Evolutionary conservation across 305 asterid genomes (phyloP), one percentile per base, ranked within the genome.

Genomic region (Fraxinus greggii): DNA sequence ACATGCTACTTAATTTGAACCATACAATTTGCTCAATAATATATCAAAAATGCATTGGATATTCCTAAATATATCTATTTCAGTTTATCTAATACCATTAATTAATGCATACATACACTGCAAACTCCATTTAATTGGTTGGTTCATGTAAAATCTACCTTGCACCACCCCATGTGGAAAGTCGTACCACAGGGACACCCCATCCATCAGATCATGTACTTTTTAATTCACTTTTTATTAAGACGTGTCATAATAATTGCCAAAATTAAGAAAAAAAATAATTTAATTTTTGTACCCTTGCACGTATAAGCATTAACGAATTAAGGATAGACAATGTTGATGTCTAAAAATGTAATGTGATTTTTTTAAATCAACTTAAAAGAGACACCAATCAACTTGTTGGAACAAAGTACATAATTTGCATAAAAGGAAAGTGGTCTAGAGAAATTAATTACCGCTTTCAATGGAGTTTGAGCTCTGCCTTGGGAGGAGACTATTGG

Each of bases 91-190:
- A 70, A 70, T 70, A 19, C 42, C 38, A 69, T 13, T 70, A 13
- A 70, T 70, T 70, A 29, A 31, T 70, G 12, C 7, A 31, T 32
- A 32, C 6, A 32, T 7, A 70, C 21, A 31, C 9, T 17, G n/a
- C 12, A 69, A 21, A 29, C 31, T 56, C 61, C 61, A 51, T 51
- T 63, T 17, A 32, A 70, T 70, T 70, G 40, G 76, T 32, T 70
- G 76, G 76, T 70, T 70, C 76, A 70, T 70, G 42, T 70, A 70
- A 70, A 32, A 70, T 32, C 26, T 4, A 70, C 76, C 24, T 31
- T 70, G 75, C 23, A 69, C 75, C 75, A 13, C 33, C 76, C 76
- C 76, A 70, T 70, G 76, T 70, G 76, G 76, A 32, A 70, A 70
- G 76, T 70, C 45, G 45, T 17, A 32, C 76, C 76, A 70, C 32